phyloP scores from a whole-genome alignment of 2,329 filamentous ascomycete genomes.

The Pyrenochaeta sp. region DNA sequence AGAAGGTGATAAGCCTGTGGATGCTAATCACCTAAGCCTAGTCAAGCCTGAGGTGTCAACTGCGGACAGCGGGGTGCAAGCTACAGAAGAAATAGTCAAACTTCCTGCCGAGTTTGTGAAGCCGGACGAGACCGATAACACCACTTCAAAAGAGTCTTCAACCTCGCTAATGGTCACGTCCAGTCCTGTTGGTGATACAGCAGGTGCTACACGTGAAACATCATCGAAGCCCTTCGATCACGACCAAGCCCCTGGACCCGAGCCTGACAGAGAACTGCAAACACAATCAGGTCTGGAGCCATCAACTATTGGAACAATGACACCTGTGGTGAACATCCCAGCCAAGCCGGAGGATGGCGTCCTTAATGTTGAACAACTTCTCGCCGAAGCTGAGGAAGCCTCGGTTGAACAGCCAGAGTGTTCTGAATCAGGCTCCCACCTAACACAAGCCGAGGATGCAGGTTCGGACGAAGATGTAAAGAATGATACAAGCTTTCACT shows the following conservation, averaged over 20 bases:
- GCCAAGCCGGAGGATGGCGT: not conserved
- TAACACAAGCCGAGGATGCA: slow-evolving; percentile 8
- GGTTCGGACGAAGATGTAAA: slow-evolving; percentile 34
- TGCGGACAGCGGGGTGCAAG: not conserved
- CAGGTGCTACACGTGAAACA: not conserved
- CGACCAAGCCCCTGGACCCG: not conserved
- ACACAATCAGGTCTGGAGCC: not conserved
- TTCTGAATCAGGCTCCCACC: not conserved
- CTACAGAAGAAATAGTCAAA: not conserved
- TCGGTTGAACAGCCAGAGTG: not conserved
- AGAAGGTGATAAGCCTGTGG: not conserved
- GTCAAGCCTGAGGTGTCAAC: not conserved
- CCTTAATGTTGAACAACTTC: not conserved
- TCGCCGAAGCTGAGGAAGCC: not conserved
- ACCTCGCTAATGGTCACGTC: not conserved
- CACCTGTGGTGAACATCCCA: not conserved
- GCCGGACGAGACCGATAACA: not conserved
- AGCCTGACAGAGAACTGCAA: not conserved
- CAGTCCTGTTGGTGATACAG: not conserved
- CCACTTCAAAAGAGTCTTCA: not conserved
- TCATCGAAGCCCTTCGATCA: not conserved
- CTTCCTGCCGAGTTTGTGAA: not conserved
- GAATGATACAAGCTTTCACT: slow-evolving; percentile 34
- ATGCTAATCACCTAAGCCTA: not conserved
- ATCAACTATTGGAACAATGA: not conserved